Base-by-base conservation (phyloP, 257 asterid species). In the Euphrasia confusa region DNA sequence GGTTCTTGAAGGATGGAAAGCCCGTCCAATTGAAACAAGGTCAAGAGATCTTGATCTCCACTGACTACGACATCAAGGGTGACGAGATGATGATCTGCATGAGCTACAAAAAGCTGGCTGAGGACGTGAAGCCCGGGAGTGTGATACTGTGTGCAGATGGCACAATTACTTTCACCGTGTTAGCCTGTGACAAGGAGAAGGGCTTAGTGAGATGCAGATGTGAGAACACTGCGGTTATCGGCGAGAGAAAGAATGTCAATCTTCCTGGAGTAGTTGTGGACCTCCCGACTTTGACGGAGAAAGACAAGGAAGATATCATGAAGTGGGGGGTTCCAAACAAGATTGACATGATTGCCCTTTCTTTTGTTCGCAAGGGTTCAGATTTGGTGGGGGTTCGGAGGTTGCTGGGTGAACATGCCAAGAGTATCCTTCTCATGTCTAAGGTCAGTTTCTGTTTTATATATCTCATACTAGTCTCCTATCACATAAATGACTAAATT, bases 271-370 rank as follows among this genome's bases (percentile, higher is more conserved):
- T 88, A 17, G 88, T 88, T 0, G 96, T 88, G 71, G 95, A 88
- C 76, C 96, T 88, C 54, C 96, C 96, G 0, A 88, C 96, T 17
- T 85, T 88, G 49, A 88, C 96, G 0, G 95, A 85, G 52, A 88
- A 88, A 78, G 96, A 88, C 73, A 83, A 78, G 67, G 96, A 88
- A 73, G 96, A 88, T 64, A 88, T 88, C 53, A 77, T 85, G 4
- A 86, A 50, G 30, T 88, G 96, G 96, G 96, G 96, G 35, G 88
- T 88, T 66, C 96, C 96, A 21, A 88, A 88, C 67, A 76, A 83
- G 14, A 85, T 88, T 58, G 95, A 88, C 71, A 88, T 88, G 89
- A 88, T 88, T 67, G 96, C 96, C 60, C 89, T 88, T 45, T 88
- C 96, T 1, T 88, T 88, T 28, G 96, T 88, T 39, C 90, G 96